Base-by-base conservation (phyloP, 495 filamentous ascomycete species). In the Baudoinia panamericana region DNA sequence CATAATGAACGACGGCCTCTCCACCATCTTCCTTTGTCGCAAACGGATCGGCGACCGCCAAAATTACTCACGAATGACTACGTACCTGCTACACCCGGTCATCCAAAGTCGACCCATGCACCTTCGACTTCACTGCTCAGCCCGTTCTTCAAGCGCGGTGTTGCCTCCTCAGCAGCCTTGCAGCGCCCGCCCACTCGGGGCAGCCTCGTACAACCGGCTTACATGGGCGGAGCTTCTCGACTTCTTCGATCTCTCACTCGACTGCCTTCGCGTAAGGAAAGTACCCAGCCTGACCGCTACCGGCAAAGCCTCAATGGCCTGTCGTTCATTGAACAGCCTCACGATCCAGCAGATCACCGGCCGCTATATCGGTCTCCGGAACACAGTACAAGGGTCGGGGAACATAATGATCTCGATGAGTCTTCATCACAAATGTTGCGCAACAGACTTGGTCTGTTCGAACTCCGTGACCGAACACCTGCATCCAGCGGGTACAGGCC, bases 131-230 rank as follows among this genome's bases (percentile, higher is more conserved):
- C 52, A 6, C 52, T 58, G 30, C 36, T 46, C 38, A 56, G 55
- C 42, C 55, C 55, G 3, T 60, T 60, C 44, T 60, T 60, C 40
- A 45, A 40, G 21, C 44, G 44, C 11, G 26, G 33, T 8, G 18
- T 18, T n/a, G 4, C 29, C 5, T 5, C 10, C 15, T 21, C 10
- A 18, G 12, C 32, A 18, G 8, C 12, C n/a, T 19, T 23, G 5
- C 29, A 43, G 16, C 39, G n/a, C 15, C 24, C 39, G n/a, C 31
- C 39, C 5, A 23, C 29, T 7, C 6, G 29, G 25, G 23, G 18
- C 30, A 34, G 20, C 16, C 27, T 34, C 16, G 10, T 24, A 4
- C 20, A 5, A 5, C 22, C 17, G 8, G 16, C 11, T 5, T 24
- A 40, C 39, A 10, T 11, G 21, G 36, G 19, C 10, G n/a, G 21